Percentiles rank a stretch among this genome's conserved stretches.
These are phyloP conservation scores for Caloboletus inedulis DNA, from an alignment of 1,284 basidiomycete genomes.

Conservation along the genomic window DNA sequence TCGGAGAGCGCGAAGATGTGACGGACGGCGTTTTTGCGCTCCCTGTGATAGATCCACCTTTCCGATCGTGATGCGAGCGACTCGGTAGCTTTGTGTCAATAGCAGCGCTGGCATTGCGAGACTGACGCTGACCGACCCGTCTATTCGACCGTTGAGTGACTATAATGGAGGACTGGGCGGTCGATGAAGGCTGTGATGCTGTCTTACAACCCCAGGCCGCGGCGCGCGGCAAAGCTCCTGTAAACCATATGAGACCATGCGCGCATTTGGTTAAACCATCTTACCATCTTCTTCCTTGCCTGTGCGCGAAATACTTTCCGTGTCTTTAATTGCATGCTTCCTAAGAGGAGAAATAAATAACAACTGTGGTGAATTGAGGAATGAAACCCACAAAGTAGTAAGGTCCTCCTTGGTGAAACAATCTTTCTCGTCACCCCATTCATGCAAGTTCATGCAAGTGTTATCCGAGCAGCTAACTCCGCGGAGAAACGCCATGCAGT, in stretches of 20 bases:
- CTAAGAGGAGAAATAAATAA: constrained; percentile 39
- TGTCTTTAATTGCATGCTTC: constrained; percentile 86
- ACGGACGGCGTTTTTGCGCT: constrained; percentile 46
- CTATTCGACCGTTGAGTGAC: constrained; percentile 37
- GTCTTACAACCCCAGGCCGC: constrained; percentile 80
- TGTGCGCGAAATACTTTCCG: constrained; percentile 59
- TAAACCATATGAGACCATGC: constrained; percentile 10
- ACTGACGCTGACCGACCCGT: constrained; percentile 42
- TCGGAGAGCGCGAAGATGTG: constrained; percentile 64
- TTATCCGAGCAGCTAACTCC: constrained; percentile 84
- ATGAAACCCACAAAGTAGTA: constrained; percentile 70
- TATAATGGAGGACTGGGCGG: constrained; percentile 26
- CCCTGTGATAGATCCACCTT: constrained; percentile 27
- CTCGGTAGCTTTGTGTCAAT: constrained; percentile 38
- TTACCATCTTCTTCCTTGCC: constrained; percentile 64
- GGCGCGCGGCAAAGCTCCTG: constrained; percentile 66
- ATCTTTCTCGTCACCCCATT: constrained; percentile 98
- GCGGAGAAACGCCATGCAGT: constrained; percentile 95
- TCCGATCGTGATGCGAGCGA: constrained; percentile 40
- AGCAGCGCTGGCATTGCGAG: constrained; percentile 34
- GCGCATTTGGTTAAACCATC: constrained; percentile 14
- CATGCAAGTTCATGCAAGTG: constrained; percentile 92
- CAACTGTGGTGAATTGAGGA: constrained; percentile 6
- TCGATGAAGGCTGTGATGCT: constrained; percentile 20
- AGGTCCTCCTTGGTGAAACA: constrained; percentile 93